phyloP scores from a whole-genome alignment of 768 basidiomycete species.

The Fomitopsis pulvina region DNA sequence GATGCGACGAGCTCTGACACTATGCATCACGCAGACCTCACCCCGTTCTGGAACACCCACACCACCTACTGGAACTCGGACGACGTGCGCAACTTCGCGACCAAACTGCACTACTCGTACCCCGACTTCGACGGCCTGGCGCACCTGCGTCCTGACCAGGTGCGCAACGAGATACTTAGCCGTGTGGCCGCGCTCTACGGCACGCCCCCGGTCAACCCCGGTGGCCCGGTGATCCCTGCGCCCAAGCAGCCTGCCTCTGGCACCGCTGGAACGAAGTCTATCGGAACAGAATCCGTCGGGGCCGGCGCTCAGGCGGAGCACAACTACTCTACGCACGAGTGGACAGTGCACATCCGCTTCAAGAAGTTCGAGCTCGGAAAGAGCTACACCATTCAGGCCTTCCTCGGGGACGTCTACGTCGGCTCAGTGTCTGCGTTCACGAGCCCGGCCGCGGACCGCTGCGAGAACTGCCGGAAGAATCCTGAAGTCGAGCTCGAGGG shows the following conservation, averaged over 20 bases:
- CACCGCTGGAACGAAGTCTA: background rate
- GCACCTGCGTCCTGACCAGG: conserved; percentile 20
- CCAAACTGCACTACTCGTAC: conserved; percentile 38
- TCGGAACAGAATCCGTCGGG: too few relatives aligned
- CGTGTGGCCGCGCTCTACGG: conserved; percentile 30
- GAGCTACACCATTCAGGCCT: conserved; percentile 40
- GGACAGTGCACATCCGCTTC: conserved; percentile 35
- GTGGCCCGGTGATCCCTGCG: background rate
- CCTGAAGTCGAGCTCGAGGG: conserved; percentile 10
- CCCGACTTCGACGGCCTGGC: conserved; percentile 42
- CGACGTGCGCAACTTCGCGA: conserved; percentile 21
- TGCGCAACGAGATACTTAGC: conserved; percentile 26
- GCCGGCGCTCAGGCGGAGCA: background rate
- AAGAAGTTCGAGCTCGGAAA: conserved; percentile 37
- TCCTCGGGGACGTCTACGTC: conserved; percentile 39
- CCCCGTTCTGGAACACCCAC: conserved; percentile 40
- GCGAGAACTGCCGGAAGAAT: conserved; percentile 32
- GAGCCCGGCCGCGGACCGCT: conserved; percentile 25
- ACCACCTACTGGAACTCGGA: conserved; percentile 34
- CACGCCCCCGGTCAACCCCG: background rate
- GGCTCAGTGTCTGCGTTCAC: conserved; percentile 42
- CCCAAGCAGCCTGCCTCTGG: background rate
- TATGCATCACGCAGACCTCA: conserved; percentile 27
- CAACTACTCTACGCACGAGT: conserved; percentile 24
- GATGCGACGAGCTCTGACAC: background rate